Evolutionary conservation across 805 yeast species (phyloP).

Genomic region (Metschnikowia lochheadii): DNA sequence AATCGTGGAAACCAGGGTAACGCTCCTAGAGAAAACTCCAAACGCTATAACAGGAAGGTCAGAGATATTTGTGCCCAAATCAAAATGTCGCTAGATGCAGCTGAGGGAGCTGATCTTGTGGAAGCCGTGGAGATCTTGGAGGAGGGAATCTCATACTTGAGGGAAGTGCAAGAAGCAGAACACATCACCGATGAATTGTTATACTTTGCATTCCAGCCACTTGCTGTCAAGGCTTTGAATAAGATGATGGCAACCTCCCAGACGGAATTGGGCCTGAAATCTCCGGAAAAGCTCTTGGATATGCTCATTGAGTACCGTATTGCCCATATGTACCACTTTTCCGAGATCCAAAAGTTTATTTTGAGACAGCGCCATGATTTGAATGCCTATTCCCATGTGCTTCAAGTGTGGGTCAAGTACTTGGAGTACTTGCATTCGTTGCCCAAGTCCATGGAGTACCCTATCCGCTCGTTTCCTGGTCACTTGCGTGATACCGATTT

Average conservation of each 20-base stretch:
- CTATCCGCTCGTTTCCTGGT: slow-evolving; percentile 7
- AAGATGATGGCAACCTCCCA: slow-evolving; percentile 16
- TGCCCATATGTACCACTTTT: slow-evolving; percentile 34
- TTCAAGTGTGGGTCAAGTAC: slow-evolving; percentile 32
- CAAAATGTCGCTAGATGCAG: slow-evolving; percentile 19
- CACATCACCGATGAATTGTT: slow-evolving; percentile 24
- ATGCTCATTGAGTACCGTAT: slow-evolving; percentile 26
- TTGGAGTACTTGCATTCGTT: slow-evolving; percentile 22
- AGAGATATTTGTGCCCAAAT: slow-evolving; percentile 34
- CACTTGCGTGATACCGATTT: slow-evolving; percentile 12
- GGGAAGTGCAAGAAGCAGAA: slow-evolving; percentile 35
- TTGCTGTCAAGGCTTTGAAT: slow-evolving; percentile 21
- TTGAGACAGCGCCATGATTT: slow-evolving; percentile 10
- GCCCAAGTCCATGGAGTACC: slow-evolving; percentile 5
- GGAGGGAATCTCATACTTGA: slow-evolving; percentile 37
- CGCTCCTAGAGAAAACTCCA: too few species aligned
- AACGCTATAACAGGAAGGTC: slow-evolving; percentile 23
- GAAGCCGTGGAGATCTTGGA: slow-evolving; percentile 37
- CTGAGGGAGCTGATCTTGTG: slow-evolving; percentile 15
- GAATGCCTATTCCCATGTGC: slow-evolving; percentile 21
- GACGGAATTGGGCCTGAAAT: slow-evolving; percentile 10
- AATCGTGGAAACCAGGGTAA: too few species aligned
- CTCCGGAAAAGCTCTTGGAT: slow-evolving; percentile 22
- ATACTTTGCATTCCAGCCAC: slow-evolving; percentile 26
- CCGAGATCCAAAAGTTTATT: slow-evolving; percentile 15